Conservation (phyloP, 78 protist genomes). For the slime mould (Dictyostelium discoideum) region dicty_2.7 NC_007089.4:1089501-1090000, state of each 20-base stretch:
- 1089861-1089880: constrained; percentile 35
- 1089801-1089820: background rate
- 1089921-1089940: background rate
- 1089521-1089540: constrained; percentile 70
- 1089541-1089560: constrained; percentile 72
- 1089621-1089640: background rate
- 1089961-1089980: constrained; percentile 69
- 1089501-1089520: constrained; percentile 38
- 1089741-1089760: background rate
- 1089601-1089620: too few species aligned
- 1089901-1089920: background rate
- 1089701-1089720: background rate
- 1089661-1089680: background rate
- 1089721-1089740: background rate
- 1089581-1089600: constrained; percentile 47
- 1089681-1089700: background rate
- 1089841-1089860: background rate
- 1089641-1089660: constrained; percentile 21
- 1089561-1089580: constrained; percentile 55
- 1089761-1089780: background rate
- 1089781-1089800: constrained; percentile 8
- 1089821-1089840: background rate
- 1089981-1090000: background rate
- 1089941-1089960: background rate
- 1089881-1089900: constrained; percentile 64